These are phyloP conservation scores for Pythium brassicae DNA, from an alignment of 352 stramenopile species.

Conservation along the genomic window DNA sequence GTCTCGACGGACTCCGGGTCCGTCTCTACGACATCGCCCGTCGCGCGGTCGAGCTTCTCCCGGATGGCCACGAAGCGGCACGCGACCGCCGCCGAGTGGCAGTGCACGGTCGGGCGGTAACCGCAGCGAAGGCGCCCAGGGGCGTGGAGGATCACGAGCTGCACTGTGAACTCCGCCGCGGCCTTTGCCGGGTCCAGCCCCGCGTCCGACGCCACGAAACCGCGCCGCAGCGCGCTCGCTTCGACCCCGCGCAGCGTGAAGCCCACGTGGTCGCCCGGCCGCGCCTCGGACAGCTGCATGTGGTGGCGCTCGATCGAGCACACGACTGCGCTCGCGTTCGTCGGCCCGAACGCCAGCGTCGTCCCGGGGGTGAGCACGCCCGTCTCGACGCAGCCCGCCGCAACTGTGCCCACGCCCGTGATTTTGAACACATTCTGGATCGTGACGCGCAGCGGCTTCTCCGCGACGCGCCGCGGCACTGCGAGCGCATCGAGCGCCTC, in stretches of 20 bases:
- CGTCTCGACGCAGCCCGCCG: constrained; percentile 66
- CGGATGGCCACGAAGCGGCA: constrained; percentile 95
- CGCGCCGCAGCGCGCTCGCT: constrained; percentile 61
- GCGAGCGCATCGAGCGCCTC: constrained; percentile 72
- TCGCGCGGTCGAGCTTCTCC: constrained; percentile 96
- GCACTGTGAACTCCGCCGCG: constrained; percentile 89
- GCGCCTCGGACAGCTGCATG: constrained; percentile 53
- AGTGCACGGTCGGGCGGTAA: constrained; percentile 96
- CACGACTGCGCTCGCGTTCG: constrained; percentile 33
- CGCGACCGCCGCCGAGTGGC: constrained; percentile 96
- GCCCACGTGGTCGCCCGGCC: constrained; percentile 74
- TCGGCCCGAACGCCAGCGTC: constrained; percentile 61
- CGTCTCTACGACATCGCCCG: constrained; percentile 93
- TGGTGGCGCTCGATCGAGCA: constrained; percentile 83
- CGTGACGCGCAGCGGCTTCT: constrained; percentile 55
- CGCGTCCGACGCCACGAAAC: constrained; percentile 92
- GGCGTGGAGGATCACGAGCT: constrained; percentile 97
- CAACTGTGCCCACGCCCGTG: constrained; percentile 79
- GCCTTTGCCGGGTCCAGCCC: constrained; percentile 89
- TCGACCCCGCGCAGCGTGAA: constrained; percentile 76
- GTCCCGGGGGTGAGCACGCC: constrained; percentile 58
- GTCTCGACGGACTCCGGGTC: constrained; percentile 94
- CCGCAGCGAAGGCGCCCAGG: constrained; percentile 89
- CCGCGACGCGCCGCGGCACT: constrained; percentile 52
- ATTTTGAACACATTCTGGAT: constrained; percentile 86